phyloP scores from a whole-genome alignment of 306 rosid genomes.

The Astragalus glycyphyllos region DNA sequence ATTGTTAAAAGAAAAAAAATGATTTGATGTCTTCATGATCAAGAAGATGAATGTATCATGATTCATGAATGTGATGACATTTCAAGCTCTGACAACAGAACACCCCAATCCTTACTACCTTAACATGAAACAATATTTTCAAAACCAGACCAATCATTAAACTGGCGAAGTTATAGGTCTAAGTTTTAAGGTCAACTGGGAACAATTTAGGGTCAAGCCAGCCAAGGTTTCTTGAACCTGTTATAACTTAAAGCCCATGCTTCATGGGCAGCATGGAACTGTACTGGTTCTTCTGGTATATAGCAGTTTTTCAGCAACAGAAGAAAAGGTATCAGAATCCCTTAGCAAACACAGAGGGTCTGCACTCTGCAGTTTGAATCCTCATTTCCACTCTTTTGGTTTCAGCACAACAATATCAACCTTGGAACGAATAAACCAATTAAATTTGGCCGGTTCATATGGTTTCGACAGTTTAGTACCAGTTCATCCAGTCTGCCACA shows the following conservation, averaged over 20 bases:
- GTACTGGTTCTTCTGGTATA: too few relatives aligned
- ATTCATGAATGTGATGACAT: neutral
- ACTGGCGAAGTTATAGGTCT: neutral
- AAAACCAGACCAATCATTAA: neutral
- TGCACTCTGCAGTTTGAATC: conserved; percentile 8
- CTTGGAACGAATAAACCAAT: conserved; percentile 8
- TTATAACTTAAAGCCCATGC: too few relatives aligned
- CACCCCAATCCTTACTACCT: neutral
- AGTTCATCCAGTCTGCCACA: too few relatives aligned
- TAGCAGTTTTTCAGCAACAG: too few relatives aligned
- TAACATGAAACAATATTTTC: neutral
- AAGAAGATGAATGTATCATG: neutral
- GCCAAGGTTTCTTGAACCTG: too few relatives aligned
- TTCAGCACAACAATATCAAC: conserved; percentile 8
- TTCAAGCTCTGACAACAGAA: conserved; percentile 9
- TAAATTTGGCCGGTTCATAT: neutral
- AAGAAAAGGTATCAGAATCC: neutral
- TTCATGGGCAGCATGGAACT: too few relatives aligned
- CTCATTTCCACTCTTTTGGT: conserved; percentile 23
- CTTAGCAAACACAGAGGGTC: conserved; percentile 1
- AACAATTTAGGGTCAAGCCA: too few relatives aligned
- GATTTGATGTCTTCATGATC: neutral
- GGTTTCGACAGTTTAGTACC: conserved; percentile 18
- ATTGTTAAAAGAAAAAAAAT: too few relatives aligned
- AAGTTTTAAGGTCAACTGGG: too few relatives aligned